Evolutionary conservation across 2,329 filamentous ascomycete species (phyloP), one percentile per base, ranked within the genome.

Genomic region (Aureobasidium leucospermi): DNA sequence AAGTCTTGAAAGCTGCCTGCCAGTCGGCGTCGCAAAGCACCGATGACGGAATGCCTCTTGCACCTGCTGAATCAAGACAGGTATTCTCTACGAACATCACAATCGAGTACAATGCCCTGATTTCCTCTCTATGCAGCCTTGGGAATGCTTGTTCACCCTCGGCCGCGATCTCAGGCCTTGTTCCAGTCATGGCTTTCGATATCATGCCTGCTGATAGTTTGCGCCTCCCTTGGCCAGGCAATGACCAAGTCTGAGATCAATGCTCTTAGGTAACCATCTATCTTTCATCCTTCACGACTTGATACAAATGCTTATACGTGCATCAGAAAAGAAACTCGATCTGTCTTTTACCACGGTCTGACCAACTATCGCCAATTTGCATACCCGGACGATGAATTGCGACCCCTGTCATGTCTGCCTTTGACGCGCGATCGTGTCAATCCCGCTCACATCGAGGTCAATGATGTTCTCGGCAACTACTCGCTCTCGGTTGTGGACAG

Each of bases 331-430:
- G 77, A 79, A 63, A 78, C 78, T 29, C 67, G 70, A 60, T 81
- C 89, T 66, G 90, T 97, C 81, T 97, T 97, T 78, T 96, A 96
- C 74, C 94, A 99, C 79, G 94, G 94, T 62, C 97, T 86, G 77
- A 86, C 92, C 75, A 96, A 93, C 73, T 99, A 99, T 78, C 94
- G 96, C 86, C 76, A 83, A 65, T 81, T 96, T 73, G 94, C 92
- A 60, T 99, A 96, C 69, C 94, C 94, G 11, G 94, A 97, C 74
- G 94, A 99, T 70, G 94, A 94, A 83, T 79, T 99, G 60, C 88
- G 90, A 47, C 94, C 94, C 8, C 77, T 99, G 19, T 86, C 90
- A 29, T 99, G 94, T 74, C 78, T 78, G 15, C 90, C 94, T 6
- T 79, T 97, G 67, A 90, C 89, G 42, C 87, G 94, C 73, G 92